Base-by-base conservation (phyloP, 208 protist species). In the Trypanosoma melophagium region DNA sequence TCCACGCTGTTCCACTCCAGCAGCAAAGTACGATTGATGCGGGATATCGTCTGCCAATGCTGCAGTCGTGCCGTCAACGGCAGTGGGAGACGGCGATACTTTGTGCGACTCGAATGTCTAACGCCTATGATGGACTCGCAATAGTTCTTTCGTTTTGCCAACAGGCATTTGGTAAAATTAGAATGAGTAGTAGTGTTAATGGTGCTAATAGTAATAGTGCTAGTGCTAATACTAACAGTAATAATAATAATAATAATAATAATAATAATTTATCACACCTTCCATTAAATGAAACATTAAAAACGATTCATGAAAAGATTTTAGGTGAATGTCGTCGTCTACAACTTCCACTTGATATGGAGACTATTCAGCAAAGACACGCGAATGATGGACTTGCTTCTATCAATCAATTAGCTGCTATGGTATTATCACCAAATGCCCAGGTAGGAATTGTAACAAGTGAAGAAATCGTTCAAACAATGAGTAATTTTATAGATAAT, bases 361-460 rank as follows among this genome's bases (percentile, higher is more conserved):
- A 59, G 16, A 79, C 67, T n/a, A 90, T 95, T 41, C 87, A 93
- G 71, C 86, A 83, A 58, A 84, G 79, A 13, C 90, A 95, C 77
- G 84, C 87, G 12, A 82, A 56, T 57, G 90, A 95, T 69, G 90
- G 90, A 4, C 60, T 95, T 31, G 87, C 85, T 19, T 93, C 90
- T 42, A 81, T 91, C 68, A 93, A 93, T 76, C 86, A 93, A 44
- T 60, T 95, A 25, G 90, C 90, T 10, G 83, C 87, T 22, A 95
- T 95, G 90, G 74, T 81, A 47, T 40, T 95, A 25, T 71, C 76
- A 22, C 66, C 85, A 5, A 87, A 90, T 50, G 73, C 79, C 10
- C 70, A 77, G 25, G 60, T 78, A 5, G 86, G 84, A 5, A 73
- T 79, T 22, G 65, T 73, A 28, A 92, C 85, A 41, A 68, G 59